Conservation (phyloP, 345 rosid species). For the Populus davidiana region DNA sequence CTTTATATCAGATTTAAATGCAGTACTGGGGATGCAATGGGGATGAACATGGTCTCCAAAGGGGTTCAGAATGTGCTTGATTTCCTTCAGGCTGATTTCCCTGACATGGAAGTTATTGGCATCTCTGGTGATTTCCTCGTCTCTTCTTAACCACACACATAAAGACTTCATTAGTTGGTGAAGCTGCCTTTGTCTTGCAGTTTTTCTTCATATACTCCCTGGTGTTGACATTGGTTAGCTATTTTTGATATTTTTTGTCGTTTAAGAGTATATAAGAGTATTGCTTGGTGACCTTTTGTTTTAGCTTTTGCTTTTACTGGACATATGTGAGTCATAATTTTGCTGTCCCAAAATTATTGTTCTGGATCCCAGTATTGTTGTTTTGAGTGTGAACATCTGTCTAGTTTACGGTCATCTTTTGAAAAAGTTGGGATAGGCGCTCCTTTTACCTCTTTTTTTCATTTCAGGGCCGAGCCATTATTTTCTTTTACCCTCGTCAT, state of each 20-base stretch:
- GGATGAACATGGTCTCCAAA: slow-evolving; percentile 96
- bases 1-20: slow-evolving; percentile 70
- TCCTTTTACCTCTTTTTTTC: too few species aligned
- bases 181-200: not conserved
- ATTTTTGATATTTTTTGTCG: not conserved
- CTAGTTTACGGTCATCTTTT: not conserved
- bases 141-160: not conserved
- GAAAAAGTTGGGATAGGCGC: too few species aligned
- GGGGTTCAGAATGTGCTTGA: slow-evolving; percentile 91
- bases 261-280: not conserved
- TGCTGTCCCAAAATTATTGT: not conserved
- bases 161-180: too few species aligned
- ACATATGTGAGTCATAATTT: too few species aligned
- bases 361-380: not conserved
- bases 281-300: not conserved
- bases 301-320: not conserved
- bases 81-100: slow-evolving; percentile 65
- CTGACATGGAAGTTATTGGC: slow-evolving; percentile 84
- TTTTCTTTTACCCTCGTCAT: not conserved
- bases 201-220: not conserved
- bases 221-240: not conserved
- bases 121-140: slow-evolving; percentile 53
- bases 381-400: not conserved
- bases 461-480: too few species aligned
- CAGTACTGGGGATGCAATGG: slow-evolving; percentile 95